Base-by-base conservation (phyloP, 2,329 filamentous ascomycete genomes). In the Ophiocordyceps sinensis region DNA sequence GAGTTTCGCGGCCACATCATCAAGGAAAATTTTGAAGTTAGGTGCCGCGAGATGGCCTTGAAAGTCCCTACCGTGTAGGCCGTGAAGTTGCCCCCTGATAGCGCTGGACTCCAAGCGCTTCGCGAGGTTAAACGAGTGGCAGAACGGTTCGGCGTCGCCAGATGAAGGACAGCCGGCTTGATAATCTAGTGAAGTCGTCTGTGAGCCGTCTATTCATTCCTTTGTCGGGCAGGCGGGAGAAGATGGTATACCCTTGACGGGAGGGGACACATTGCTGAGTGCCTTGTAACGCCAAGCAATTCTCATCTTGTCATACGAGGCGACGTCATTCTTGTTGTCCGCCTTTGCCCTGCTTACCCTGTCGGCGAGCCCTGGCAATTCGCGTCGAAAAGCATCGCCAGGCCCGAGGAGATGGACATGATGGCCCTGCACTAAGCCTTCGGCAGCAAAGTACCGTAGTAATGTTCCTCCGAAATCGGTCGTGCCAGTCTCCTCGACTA, bases 231-330 rank as follows among this genome's bases (percentile, higher is more conserved):
- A 26, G 23, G 19, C 19, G 3, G 19, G 14, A 13, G 17, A 21
- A 15, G 5, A 26, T 21, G n/a, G 34, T 43, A 38, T 37, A 43
- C 47, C 45, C 15, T 31, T 42, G 17, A 38, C 30, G 14, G 43
- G 37, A 15, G 32, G 26, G 21, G 40, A 34, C 10, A 82, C 50
- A 42, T 61, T 81, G 14, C 83, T 82, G 41, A 96, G 62, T 29
- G 78, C 75, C 61, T 96, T 88, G 63, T 98, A 98, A 59, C 91
- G 75, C 91, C 91, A 98, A 4, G 91, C 91, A 66, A 98, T 98
- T 66, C 94, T 96, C 91, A 98, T 96, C 61, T 81, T 88, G 47
- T 89, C 83, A 13, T 71, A 69, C 2, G 61, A 53, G 3, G 57
- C 49, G 14, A 55, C 41, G 32, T 68, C 64, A 28, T 68, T 50